These are phyloP conservation scores for Sarcomyxa edulis DNA, from an alignment of 768 basidiomycete species.

Conservation along the genomic window DNA sequence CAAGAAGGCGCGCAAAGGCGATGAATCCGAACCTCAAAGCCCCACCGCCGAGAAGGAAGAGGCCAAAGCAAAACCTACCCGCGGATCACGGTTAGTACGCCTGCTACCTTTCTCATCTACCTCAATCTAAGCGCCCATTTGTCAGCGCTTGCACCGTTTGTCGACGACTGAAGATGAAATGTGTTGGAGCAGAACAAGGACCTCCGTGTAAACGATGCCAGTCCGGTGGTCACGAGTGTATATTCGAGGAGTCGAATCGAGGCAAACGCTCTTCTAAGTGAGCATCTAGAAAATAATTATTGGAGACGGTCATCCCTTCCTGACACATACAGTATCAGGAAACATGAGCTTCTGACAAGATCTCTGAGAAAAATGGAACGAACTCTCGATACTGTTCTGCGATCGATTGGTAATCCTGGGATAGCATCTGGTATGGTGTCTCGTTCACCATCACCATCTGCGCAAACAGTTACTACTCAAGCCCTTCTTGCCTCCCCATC, in stretches of 20 bases:
- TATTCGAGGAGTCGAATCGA: slow-evolving; percentile 95
- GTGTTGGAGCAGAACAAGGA: slow-evolving; percentile 85
- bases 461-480: slow-evolving; percentile 50
- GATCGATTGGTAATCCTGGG: slow-evolving; percentile 81
- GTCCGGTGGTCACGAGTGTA: slow-evolving; percentile 79
- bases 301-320: too few relatives aligned
- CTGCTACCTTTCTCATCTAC: slow-evolving; percentile 1
- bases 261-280: slow-evolving; percentile 88
- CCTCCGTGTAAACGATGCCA: slow-evolving; percentile 88
- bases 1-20: slow-evolving; percentile 62
- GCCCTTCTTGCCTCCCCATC: slow-evolving; percentile 51
- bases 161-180: slow-evolving; percentile 90
- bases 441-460: slow-evolving; percentile 67
- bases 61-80: slow-evolving; percentile 74
- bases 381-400: slow-evolving; percentile 87
- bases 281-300: too few relatives aligned
- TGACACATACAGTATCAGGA: slow-evolving; percentile 44
- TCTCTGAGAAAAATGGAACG: slow-evolving; percentile 89
- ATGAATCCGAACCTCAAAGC: slow-evolving; percentile 49
- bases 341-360: slow-evolving; percentile 76
- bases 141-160: slow-evolving; percentile 87
- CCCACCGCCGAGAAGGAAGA: slow-evolving; percentile 58
- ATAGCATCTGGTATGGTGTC: slow-evolving; percentile 79
- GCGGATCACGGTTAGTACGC: slow-evolving; percentile 69
- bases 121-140: slow-evolving; percentile 10